A percentile compares a stretch with the other conserved stretches of the same genome.
Conservation (phyloP, 495 filamentous ascomycete genomes). For the Corynascus novoguineensis region DNA sequence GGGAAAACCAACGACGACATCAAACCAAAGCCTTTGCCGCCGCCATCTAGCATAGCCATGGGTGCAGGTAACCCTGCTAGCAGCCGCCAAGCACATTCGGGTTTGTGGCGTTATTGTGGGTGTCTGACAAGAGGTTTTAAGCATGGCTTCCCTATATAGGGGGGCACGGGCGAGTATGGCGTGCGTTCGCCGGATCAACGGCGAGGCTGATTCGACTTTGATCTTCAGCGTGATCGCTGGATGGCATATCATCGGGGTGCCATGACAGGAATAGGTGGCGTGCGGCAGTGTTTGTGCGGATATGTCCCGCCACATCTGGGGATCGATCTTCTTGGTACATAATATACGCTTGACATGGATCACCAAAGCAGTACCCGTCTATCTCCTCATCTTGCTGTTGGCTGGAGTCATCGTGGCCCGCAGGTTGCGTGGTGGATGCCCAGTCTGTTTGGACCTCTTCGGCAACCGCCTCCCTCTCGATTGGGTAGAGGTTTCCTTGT, state of each 20-base stretch:
- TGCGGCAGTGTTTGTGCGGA: not conserved
- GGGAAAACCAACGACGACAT: not conserved
- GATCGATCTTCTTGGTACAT: slow-evolving; percentile 19
- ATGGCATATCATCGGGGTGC: not conserved
- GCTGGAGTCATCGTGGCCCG: not conserved
- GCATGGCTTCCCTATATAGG: not conserved
- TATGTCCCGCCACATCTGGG: not conserved
- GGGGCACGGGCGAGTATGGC: not conserved
- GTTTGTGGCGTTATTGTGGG: not conserved
- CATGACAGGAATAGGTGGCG: not conserved
- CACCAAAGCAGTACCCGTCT: not conserved
- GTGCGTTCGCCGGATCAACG: not conserved
- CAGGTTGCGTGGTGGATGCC: not conserved
- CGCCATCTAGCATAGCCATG: not conserved
- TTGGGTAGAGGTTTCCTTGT: slow-evolving; percentile 19
- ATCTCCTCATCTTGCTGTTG: slow-evolving; percentile 6
- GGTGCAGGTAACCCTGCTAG: not conserved
- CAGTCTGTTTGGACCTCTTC: not conserved
- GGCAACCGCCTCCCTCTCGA: not conserved
- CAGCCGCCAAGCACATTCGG: not conserved
- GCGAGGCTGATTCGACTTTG: not conserved
- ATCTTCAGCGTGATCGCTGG: not conserved
- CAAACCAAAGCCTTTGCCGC: too few species aligned
- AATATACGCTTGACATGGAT: slow-evolving; percentile 14
- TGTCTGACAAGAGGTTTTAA: too few species aligned